Percentiles rank a stretch among this genome's conserved stretches.
These are phyloP conservation scores for Pseudoneurospora amorphoporcata DNA, from an alignment of 495 filamentous ascomycete species.

Conservation along the genomic window DNA sequence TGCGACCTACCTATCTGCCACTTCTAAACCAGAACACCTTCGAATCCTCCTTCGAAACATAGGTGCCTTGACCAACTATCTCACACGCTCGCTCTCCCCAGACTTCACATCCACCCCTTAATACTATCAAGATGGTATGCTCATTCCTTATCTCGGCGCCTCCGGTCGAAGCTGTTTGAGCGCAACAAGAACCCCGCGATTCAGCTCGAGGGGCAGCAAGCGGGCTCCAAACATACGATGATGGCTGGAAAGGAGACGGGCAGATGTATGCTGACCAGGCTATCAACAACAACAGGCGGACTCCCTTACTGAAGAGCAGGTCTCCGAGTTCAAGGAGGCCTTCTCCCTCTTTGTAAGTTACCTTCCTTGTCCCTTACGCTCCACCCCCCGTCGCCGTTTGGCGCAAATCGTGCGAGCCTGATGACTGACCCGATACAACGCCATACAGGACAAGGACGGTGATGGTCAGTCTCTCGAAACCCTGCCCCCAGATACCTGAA, in stretches of 20 bases:
- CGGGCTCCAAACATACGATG: slow-evolving; percentile 1
- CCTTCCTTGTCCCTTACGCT: not conserved
- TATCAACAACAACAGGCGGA: slow-evolving; percentile 51
- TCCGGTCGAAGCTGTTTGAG: not conserved
- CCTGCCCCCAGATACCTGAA: not conserved
- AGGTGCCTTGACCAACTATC: not conserved
- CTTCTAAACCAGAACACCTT: not conserved
- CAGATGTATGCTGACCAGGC: slow-evolving; percentile 10
- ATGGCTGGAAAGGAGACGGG: slow-evolving; percentile 3
- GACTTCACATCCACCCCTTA: not conserved
- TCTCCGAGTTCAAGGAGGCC: slow-evolving; percentile 99
- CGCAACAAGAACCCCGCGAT: slow-evolving; percentile 15
- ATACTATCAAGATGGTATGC: not conserved
- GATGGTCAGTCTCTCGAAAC: slow-evolving; percentile 71
- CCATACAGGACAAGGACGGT: slow-evolving; percentile 90
- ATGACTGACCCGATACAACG: slow-evolving; percentile 10
- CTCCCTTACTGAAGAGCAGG: slow-evolving; percentile 96
- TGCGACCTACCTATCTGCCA: not conserved
- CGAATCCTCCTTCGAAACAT: not conserved
- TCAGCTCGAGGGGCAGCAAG: slow-evolving; percentile 12
- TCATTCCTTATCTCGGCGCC: not conserved
- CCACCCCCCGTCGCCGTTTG: not conserved
- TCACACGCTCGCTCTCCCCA: not conserved
- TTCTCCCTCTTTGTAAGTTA: slow-evolving; percentile 97
- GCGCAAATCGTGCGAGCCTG: slow-evolving; percentile 4